A percentile compares a stretch with the other conserved stretches of the same genome.
These are phyloP conservation scores for Blastocystis sp. DNA, from an alignment of 352 stramenopile species.

Conservation along the genomic window DNA sequence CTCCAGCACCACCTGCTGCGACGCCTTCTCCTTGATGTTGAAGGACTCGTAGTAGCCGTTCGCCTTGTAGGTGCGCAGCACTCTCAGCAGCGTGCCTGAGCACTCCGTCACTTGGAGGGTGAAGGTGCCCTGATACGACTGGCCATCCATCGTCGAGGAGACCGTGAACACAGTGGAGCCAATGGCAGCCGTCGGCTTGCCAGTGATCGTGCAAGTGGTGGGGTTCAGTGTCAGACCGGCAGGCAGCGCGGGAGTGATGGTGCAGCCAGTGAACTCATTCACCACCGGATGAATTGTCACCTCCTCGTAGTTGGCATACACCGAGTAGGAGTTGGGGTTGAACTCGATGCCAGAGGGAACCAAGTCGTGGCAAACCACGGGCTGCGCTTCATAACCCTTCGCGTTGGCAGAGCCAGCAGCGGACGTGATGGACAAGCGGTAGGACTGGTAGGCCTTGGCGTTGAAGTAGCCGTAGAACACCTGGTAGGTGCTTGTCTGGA, in stretches of 20 bases:
- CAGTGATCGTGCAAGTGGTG: slow-evolving; percentile 6
- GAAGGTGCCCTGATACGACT: neutral
- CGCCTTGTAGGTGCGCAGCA: no score
- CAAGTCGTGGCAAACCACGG: slow-evolving; percentile 18
- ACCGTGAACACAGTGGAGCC: no score
- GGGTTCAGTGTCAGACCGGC: neutral
- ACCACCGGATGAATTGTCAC: neutral
- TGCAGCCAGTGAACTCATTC: neutral
- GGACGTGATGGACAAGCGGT: neutral
- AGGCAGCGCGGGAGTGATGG: no score
- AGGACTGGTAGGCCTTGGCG: slow-evolving; percentile 5
- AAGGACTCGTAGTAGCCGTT: no score
- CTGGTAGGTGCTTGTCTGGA: no score
- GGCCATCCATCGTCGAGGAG: no score
- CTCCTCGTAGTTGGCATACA: slow-evolving; percentile 6
- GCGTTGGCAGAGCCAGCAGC: no score
- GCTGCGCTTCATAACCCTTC: slow-evolving; percentile 13
- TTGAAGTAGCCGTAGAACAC: slow-evolving; percentile 15
- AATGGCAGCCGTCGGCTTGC: neutral
- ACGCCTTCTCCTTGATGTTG: neutral
- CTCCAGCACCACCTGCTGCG: slow-evolving; percentile 3
- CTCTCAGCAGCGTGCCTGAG: neutral
- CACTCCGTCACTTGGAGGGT: neutral
- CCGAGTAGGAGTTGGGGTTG: no score
- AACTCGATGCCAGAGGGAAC: neutral